phyloP scores from a whole-genome alignment of 306 rosid species.

The Acacia acuminata region DNA sequence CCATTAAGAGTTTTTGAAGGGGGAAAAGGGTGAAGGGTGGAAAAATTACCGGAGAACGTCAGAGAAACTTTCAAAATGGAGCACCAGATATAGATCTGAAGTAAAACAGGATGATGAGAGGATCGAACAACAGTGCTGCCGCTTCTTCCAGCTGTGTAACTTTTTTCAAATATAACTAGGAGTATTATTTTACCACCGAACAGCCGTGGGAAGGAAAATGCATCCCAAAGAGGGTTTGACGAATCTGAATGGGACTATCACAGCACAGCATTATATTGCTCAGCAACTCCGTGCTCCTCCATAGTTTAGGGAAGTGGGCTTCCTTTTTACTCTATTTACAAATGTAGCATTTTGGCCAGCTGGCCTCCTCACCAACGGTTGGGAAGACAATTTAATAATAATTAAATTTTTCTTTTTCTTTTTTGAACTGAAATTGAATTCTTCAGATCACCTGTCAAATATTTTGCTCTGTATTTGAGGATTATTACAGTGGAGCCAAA shows the following conservation, averaged over 20 bases:
- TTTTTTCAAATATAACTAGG: neutral
- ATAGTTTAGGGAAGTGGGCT: neutral
- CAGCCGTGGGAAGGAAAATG: slow-evolving; percentile 19
- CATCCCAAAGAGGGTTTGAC: slow-evolving; percentile 19
- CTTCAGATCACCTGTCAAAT: too few relatives aligned
- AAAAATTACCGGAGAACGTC: slow-evolving; percentile 39
- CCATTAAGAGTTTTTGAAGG: neutral
- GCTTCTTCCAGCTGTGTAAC: neutral
- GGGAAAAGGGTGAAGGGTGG: neutral
- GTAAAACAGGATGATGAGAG: neutral
- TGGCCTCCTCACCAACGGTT: neutral
- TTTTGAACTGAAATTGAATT: too few relatives aligned
- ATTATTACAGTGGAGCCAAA: neutral
- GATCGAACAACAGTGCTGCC: slow-evolving; percentile 15
- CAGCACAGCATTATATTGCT: slow-evolving; percentile 20
- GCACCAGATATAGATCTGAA: slow-evolving; percentile 3
- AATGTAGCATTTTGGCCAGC: neutral
- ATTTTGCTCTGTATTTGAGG: neutral
- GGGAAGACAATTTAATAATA: neutral
- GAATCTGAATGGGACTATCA: slow-evolving; percentile 40
- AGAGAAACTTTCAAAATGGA: slow-evolving; percentile 6
- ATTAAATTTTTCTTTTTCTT: neutral
- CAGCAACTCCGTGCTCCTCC: slow-evolving; percentile 9
- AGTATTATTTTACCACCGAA: neutral
- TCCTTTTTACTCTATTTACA: slow-evolving; percentile 29